A percentile compares a stretch with the other conserved stretches of the same genome.
These are phyloP conservation scores for Lipomyces lipofer DNA, from an alignment of 805 yeast genomes.

Conservation along the genomic window DNA sequence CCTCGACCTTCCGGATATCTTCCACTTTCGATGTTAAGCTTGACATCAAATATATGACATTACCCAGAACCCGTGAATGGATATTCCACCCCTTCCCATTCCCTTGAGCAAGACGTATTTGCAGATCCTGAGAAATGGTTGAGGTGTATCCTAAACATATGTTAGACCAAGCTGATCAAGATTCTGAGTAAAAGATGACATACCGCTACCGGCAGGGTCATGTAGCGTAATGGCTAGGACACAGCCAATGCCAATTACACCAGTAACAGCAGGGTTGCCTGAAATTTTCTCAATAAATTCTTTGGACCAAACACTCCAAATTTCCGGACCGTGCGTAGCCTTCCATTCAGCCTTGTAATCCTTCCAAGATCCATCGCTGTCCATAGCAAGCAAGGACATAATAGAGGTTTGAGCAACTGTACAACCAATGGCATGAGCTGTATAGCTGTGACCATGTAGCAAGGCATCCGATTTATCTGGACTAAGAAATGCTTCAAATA, in stretches of 20 bases:
- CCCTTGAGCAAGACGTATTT: background rate
- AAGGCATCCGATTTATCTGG: slow-evolving; percentile 33
- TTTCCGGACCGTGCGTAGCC: slow-evolving; percentile 3
- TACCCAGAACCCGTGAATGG: slow-evolving; percentile 33
- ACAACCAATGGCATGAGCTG: slow-evolving; percentile 37
- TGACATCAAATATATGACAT: slow-evolving; percentile 34
- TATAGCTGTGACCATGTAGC: slow-evolving; percentile 36
- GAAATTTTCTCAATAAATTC: slow-evolving; percentile 27
- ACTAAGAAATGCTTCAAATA: slow-evolving; percentile 33
- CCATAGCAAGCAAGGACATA: slow-evolving; percentile 15
- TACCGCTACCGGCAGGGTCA: slow-evolving; percentile 20
- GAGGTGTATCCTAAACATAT: background rate
- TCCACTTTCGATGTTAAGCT: background rate
- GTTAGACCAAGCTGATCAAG: slow-evolving; percentile 11
- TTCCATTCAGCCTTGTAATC: slow-evolving; percentile 26
- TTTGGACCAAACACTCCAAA: slow-evolving; percentile 33
- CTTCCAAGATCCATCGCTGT: slow-evolving; percentile 20
- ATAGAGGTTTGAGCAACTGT: slow-evolving; percentile 31
- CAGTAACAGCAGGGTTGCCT: slow-evolving; percentile 17
- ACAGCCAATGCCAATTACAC: slow-evolving; percentile 32
- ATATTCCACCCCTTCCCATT: slow-evolving; percentile 26
- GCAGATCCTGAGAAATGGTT: background rate
- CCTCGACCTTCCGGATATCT: background rate
- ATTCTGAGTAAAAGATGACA: slow-evolving; percentile 12
- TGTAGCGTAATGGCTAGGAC: slow-evolving; percentile 32